Conservation (phyloP, 257 asterid genomes). For the Petrea volubilis region DNA sequence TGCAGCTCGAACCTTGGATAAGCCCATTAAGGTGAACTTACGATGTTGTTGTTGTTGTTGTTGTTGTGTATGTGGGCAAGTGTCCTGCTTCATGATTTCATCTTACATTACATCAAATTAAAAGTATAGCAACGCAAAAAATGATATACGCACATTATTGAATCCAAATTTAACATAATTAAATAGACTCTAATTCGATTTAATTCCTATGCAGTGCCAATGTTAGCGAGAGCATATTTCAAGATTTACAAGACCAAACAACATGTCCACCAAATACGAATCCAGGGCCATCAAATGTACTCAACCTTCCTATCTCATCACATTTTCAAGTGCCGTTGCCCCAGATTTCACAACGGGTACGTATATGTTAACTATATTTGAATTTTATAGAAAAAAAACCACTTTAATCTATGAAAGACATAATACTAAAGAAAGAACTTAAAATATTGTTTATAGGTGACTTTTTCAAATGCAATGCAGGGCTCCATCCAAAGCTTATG, state of each 20-base stretch:
- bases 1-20: slow-evolving; percentile 38
- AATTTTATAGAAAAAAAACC: background rate
- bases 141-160: no score
- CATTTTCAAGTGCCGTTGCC: no score
- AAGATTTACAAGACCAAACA: slow-evolving; percentile 22
- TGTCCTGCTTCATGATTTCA: background rate
- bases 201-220: slow-evolving; percentile 29
- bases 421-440: background rate
- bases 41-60: background rate
- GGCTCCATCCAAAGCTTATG: background rate
- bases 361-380: background rate
- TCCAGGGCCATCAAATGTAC: slow-evolving; percentile 12
- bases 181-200: background rate
- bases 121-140: no score
- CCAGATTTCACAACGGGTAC: slow-evolving; percentile 29
- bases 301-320: slow-evolving; percentile 3
- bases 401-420: background rate
- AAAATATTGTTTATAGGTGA: slow-evolving; percentile 15
- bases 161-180: background rate
- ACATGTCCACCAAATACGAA: slow-evolving; percentile 4
- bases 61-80: no score
- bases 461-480: slow-evolving; percentile 16
- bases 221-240: slow-evolving; percentile 15
- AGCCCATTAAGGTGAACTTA: slow-evolving; percentile 30
- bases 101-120: background rate